These are phyloP conservation scores for Toxoplasma gondii DNA, from an alignment of 169 alveolate species.

Conservation along the genomic window DNA sequence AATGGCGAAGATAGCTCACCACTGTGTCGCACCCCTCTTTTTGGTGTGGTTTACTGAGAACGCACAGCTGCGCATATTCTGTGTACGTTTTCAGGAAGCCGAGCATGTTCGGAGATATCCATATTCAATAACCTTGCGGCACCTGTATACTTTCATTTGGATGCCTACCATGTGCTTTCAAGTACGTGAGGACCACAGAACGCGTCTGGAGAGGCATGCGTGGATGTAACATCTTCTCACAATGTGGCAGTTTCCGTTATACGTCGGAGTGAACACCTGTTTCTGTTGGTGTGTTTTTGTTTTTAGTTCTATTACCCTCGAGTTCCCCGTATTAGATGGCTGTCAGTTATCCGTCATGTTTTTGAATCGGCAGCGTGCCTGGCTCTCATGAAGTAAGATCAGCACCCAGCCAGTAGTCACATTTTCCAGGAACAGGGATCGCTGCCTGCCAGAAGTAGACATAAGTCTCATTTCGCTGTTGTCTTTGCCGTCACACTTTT, in stretches of 20 bases:
- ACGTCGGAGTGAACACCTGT: neutral
- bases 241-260: neutral
- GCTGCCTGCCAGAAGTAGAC: neutral
- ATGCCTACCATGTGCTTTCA: constrained; percentile 95
- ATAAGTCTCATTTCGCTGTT: neutral
- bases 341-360: constrained; percentile 24
- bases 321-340: constrained; percentile 45
- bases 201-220: neutral
- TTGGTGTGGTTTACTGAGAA: neutral
- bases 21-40: no score
- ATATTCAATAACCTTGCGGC: constrained; percentile 79
- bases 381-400: constrained; percentile 31
- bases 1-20: no score
- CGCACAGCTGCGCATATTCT: neutral
- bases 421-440: neutral
- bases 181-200: constrained; percentile 37
- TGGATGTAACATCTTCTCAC: neutral
- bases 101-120: constrained; percentile 87
- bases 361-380: constrained; percentile 54
- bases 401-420: no score
- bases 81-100: constrained; percentile 73
- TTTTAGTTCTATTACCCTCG: constrained; percentile 63
- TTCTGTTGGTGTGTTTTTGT: neutral
- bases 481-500: neutral
- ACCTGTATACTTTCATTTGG: constrained; percentile 83